Evolutionary conservation across 192 early-diverging fungal genomes (phyloP).

Genomic region (Allomyces arbusculus): DNA sequence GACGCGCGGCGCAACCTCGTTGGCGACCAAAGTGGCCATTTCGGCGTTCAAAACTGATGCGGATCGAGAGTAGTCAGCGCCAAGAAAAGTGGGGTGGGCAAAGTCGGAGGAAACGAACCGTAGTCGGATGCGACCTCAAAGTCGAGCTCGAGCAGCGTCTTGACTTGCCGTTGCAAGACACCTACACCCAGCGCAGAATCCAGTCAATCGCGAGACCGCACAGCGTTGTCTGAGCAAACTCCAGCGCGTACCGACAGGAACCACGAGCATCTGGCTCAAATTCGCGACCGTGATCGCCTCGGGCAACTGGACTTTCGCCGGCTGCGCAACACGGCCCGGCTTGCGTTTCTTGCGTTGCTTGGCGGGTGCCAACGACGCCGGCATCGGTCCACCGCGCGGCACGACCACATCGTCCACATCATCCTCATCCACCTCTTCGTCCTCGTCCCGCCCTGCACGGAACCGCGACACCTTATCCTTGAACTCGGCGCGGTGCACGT

Average conservation of each 20-base stretch:
- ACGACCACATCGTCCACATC: no score
- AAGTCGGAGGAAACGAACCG: slow-evolving; percentile 1
- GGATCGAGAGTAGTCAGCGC: background rate
- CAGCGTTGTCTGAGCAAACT: background rate
- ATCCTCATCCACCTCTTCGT: no score
- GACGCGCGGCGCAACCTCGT: background rate
- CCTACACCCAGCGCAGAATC: background rate
- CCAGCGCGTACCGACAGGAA: slow-evolving; percentile 29
- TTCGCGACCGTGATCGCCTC: slow-evolving; percentile 66
- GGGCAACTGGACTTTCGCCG: slow-evolving; percentile 50
- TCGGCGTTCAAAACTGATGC: background rate
- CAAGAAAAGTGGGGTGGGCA: background rate
- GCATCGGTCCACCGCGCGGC: no score
- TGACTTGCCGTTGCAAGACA: slow-evolving; percentile 32
- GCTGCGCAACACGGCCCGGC: slow-evolving; percentile 13
- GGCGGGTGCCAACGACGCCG: background rate
- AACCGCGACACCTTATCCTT: background rate
- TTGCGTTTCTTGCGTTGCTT: slow-evolving; percentile 10
- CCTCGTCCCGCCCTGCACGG: background rate
- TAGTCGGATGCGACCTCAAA: slow-evolving; percentile 62
- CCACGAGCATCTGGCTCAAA: slow-evolving; percentile 54
- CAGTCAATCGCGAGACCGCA: no score
- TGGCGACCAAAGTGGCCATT: background rate
- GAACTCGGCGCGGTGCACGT: background rate
- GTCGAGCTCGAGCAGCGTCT: slow-evolving; percentile 55